These are phyloP conservation scores for Volvariella volvacea DNA, from an alignment of 1,284 basidiomycete genomes.

Conservation along the genomic window DNA sequence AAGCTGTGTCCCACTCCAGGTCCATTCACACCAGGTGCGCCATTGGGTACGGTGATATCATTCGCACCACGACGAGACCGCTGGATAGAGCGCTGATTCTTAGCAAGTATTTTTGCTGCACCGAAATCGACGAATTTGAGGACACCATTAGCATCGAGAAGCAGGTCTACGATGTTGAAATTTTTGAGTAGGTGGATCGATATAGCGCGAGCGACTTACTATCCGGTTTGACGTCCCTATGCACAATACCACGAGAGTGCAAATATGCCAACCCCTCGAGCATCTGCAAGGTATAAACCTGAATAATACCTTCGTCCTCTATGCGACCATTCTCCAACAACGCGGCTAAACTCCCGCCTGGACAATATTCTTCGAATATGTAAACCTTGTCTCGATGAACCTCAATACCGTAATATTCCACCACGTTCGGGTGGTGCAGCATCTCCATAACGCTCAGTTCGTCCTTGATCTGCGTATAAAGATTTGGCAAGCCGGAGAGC, in stretches of 20 bases:
- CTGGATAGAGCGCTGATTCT: constrained; percentile 86
- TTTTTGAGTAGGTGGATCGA: constrained; percentile 13
- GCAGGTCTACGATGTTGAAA: constrained; percentile 62
- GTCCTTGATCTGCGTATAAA: constrained; percentile 93
- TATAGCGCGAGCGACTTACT: constrained; percentile 72
- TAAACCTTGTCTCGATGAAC: constrained; percentile 99
- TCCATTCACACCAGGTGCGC: constrained; percentile 18
- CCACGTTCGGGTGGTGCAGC: constrained; percentile 96
- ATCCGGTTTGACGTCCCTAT: constrained; percentile 98
- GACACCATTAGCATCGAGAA: constrained; percentile 89
- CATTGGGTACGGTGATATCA: constrained; percentile 13
- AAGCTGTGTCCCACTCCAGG: constrained; percentile 75
- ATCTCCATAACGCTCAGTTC: constrained; percentile 99
- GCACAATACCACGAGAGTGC: constrained; percentile 89
- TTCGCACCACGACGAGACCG: constrained; percentile 56
- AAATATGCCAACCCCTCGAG: constrained; percentile 91
- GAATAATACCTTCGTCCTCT: constrained; percentile 94
- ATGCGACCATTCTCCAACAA: constrained; percentile 92
- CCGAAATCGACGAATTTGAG: constrained; percentile 99
- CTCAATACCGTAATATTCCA: constrained; percentile 99
- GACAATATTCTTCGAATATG: constrained; percentile 99
- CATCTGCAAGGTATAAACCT: constrained; percentile 97
- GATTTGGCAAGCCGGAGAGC: constrained; percentile 71
- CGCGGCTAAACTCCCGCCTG: constrained; percentile 89
- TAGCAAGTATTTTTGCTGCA: constrained; percentile 95